Base-by-base conservation (phyloP, 441 rosid genomes). In the Breynia disticha region DNA sequence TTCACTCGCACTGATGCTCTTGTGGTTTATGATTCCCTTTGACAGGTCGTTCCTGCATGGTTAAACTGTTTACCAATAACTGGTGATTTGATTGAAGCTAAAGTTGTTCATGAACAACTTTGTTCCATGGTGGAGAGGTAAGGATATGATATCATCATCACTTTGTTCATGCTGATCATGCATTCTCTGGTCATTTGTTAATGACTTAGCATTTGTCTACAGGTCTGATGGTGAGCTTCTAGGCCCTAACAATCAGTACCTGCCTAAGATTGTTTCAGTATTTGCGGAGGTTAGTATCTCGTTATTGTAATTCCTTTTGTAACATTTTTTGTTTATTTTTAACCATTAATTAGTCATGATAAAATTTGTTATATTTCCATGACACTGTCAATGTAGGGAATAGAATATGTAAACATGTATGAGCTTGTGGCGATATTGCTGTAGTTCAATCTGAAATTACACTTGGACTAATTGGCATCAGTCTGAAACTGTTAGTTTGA, bases 111-210 rank as follows among this genome's bases (percentile, higher is more conserved):
- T 56, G 96, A 87, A 19, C 95, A 87, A 78, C 97, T 94, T 55
- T 94, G 97, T 69, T 72, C 77, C 45, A 90, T 94, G 99, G 94
- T 87, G 45, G 99, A 94, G 73, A 87, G 99, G 99, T 85, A 64
- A 60, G 16, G 52, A 47, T 24, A 28, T 39, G 11, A 37, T 39
- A 13, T 39, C 14, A 4, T 39, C 14, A 39, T 39, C 5, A 2
- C 11, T 59, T 37, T 37, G 17, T 15, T 15, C 44, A 22, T 8
- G 10, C 57, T 38, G 1, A 10, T 17, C 11, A 13, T 60, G 38
- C 39, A 42, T 46, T 61, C 9, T 16, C 59, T 19, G 5, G 17
- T 48, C 11, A 50, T 42, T 54, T 44, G 35, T 53, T 37, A 17
- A 54, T 48, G 56, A 42, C n/a, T 9, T 14, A 15, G 45, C 57